Evolutionary conservation across 2,329 filamentous ascomycete species (phyloP), one percentile per base, ranked within the genome.

Genomic region (Tolypocladium nubicola): DNA sequence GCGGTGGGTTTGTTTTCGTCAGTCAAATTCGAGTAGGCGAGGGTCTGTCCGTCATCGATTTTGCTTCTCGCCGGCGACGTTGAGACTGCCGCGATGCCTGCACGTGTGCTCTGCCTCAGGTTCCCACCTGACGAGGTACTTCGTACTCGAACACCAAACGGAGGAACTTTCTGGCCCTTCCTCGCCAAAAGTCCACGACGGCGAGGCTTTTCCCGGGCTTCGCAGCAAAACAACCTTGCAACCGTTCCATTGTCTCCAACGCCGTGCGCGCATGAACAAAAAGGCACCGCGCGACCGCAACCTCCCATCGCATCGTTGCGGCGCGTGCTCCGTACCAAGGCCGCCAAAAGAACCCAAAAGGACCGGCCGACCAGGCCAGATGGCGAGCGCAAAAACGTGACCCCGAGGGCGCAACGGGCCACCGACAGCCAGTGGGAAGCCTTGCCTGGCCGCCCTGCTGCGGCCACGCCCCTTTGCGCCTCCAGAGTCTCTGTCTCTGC

Each of bases 341-440:
- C 52, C n/a, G 52, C 52, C 52, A 53, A 53, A 53, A 53, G 52
- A 30, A 53, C 52, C 52, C 52, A 53, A 53, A 53, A 53, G 35
- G 52, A 23, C 53, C 45, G 41, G 9, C 21, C 9, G 41, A 21
- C 40, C 41, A 43, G 30, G 41, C 41, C 7, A 13, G 26, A 33
- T 26, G 16, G 35, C 50, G 33, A 35, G 40, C 40, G 39, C 53
- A 55, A 30, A 43, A 55, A 45, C 47, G 45, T 49, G 45, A 26
- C 45, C 45, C 45, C 45, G 45, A 4, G 45, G 41, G 41, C n/a
- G 41, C 6, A 7, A 2, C 21, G 13, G 13, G 41, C n/a, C n/a
- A 14, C 4, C 38, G 38, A n/a, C 41, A 23, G 41, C 52, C 52
- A 30, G 52, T 35, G 47, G 47, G 26, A n/a, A n/a, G 47, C 30